Conservation (phyloP, 2,329 filamentous ascomycete genomes). For the Penicillium sp. region DNA sequence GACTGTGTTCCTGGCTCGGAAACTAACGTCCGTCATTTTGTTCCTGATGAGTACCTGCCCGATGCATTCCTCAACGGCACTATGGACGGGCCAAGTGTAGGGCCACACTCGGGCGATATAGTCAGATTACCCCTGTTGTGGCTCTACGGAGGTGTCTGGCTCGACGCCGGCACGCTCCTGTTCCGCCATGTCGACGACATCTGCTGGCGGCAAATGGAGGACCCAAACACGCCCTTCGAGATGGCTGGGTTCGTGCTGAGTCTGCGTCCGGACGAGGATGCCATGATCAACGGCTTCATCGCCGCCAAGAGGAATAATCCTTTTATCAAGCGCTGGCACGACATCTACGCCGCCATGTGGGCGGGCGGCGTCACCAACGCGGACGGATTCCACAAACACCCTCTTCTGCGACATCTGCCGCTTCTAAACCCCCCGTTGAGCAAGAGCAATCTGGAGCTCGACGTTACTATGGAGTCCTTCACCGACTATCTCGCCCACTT, state of each 20-base stretch:
- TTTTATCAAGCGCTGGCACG: constrained; percentile 13
- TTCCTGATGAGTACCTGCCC: neutral
- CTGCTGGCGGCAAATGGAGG: constrained; percentile 40
- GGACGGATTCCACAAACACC: neutral
- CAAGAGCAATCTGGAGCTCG: neutral
- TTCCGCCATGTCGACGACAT: constrained; percentile 40
- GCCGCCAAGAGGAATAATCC: constrained; percentile 3
- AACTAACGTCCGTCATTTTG: constrained; percentile 36
- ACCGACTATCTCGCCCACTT: neutral
- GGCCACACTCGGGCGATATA: neutral
- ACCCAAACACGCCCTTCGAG: constrained; percentile 33
- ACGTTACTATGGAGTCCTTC: neutral
- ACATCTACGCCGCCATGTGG: constrained; percentile 9
- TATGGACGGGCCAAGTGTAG: neutral
- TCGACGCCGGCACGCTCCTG: constrained; percentile 42
- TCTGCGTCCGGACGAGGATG: neutral
- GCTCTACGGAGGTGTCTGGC: constrained; percentile 27
- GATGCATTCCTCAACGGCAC: neutral
- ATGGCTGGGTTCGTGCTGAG: constrained; percentile 15
- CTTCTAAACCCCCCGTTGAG: neutral
- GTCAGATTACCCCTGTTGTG: neutral
- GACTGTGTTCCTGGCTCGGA: constrained; percentile 34
- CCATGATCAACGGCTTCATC: constrained; percentile 11
- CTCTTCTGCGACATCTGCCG: neutral
- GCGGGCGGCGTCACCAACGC: neutral